A percentile compares a stretch with the other conserved stretches of the same genome.
Evolutionary conservation across 352 stramenopile genomes (phyloP).

Genomic region (Globisporangium iwayamae): DNA sequence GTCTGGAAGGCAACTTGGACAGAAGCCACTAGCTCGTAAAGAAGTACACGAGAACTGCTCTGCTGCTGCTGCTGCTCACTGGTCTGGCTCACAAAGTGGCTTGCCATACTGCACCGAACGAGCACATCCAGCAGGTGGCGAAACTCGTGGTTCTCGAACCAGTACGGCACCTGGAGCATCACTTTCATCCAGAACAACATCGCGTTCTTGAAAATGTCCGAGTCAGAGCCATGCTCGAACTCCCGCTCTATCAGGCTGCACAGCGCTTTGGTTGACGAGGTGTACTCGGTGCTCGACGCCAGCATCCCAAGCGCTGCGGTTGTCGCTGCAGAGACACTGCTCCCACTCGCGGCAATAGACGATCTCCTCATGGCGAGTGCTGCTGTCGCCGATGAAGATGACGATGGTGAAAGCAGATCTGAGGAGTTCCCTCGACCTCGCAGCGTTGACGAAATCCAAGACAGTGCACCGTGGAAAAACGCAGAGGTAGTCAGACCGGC

Average conservation of each 20-base stretch:
- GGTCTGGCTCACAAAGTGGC: conserved; percentile 1
- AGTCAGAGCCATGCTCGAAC: conserved; percentile 55
- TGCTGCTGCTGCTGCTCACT: background rate
- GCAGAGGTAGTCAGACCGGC: conserved; percentile 49
- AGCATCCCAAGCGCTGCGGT: conserved; percentile 48
- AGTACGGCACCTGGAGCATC: conserved; percentile 69
- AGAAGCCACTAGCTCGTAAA: conserved; percentile 35
- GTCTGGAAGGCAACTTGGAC: conserved; percentile 34
- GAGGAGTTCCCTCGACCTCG: conserved; percentile 29
- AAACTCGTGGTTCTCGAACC: conserved; percentile 72
- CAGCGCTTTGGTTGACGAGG: conserved; percentile 45
- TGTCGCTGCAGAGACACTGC: conserved; percentile 21
- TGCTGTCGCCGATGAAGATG: conserved; percentile 30
- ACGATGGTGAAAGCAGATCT: conserved; percentile 26
- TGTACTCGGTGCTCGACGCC: conserved; percentile 38
- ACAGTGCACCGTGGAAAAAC: conserved; percentile 54
- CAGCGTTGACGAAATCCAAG: conserved; percentile 56
- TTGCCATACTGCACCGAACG: conserved; percentile 57
- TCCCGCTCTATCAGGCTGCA: conserved; percentile 52
- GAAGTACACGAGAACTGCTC: conserved; percentile 13
- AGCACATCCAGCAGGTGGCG: conserved; percentile 68
- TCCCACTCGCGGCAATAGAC: conserved; percentile 35
- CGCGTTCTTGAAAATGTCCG: conserved; percentile 30
- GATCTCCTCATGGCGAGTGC: conserved; percentile 48
- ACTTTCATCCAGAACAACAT: conserved; percentile 61